These are phyloP conservation scores for Solanum lycopersicoides DNA, from an alignment of 257 asterid species.

Conservation along the genomic window DNA sequence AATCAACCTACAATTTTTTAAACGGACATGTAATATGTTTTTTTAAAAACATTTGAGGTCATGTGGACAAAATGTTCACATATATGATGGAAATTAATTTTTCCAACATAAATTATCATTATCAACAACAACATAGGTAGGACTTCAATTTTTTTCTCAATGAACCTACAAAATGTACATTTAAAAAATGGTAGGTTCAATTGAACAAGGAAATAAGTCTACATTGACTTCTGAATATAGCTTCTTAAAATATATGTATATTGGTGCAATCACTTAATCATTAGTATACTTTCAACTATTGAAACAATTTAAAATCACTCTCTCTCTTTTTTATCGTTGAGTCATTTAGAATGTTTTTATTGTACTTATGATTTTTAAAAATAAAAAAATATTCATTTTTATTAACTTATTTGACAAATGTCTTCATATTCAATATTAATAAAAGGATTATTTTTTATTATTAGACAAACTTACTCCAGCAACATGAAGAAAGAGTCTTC, in stretches of 20 bases:
- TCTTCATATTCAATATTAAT: neutral
- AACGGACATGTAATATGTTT: no score
- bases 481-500: slow-evolving; percentile 40
- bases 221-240: neutral
- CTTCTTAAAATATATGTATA: neutral
- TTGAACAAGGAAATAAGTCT: neutral
- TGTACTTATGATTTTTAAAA: neutral
- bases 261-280: neutral
- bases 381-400: neutral
- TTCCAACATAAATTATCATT: no score
- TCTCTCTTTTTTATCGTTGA: neutral
- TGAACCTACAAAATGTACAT: neutral
- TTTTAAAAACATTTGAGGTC: no score
- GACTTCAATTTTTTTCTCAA: no score
- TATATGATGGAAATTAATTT: no score
- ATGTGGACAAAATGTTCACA: no score
- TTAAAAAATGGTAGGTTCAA: neutral
- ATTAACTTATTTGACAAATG: neutral
- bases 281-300: neutral
- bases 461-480: slow-evolving; percentile 33
- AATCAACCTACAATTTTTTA: no score
- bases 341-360: neutral
- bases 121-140: no score
- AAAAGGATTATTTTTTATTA: neutral
- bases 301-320: neutral